A percentile compares a stretch with the other conserved stretches of the same genome.
Evolutionary conservation across 73 alveolate species (phyloP).

Genomic region (Tetrahymena malaccensis): DNA sequence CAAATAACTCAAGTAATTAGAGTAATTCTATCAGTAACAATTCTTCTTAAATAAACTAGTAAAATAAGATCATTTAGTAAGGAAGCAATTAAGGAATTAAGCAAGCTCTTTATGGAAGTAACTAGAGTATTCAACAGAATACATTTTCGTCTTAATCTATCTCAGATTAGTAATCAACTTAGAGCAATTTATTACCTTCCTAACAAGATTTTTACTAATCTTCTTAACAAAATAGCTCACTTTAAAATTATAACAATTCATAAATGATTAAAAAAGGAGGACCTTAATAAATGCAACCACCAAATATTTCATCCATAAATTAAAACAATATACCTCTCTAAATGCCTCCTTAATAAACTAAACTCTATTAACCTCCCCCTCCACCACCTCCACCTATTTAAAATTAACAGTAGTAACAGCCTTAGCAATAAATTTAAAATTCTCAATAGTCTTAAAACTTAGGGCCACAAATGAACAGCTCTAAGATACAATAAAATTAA

Average conservation of each 20-base stretch:
- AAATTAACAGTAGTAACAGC: not conserved
- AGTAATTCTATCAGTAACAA: not conserved
- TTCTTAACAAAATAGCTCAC: not conserved
- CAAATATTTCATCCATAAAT: not conserved
- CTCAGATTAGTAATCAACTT: not conserved
- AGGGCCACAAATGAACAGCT: not conserved
- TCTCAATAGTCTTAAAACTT: not conserved
- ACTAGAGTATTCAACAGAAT: not conserved
- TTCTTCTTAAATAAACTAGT: not conserved
- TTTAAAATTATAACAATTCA: not conserved
- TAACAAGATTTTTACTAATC: not conserved
- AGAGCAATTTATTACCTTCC: not conserved
- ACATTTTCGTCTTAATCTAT: not conserved
- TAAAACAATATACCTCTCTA: not conserved
- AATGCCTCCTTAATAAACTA: not conserved
- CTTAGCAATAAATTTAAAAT: not conserved
- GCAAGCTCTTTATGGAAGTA: not conserved
- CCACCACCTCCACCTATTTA: not conserved
- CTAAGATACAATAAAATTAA: not conserved
- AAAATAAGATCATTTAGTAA: not conserved
- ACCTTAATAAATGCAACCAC: not conserved
- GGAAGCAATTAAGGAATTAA: not conserved
- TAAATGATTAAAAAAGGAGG: not conserved
- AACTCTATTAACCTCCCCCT: not conserved
- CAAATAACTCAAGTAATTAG: not conserved